These are phyloP conservation scores for Solanum lignicaule DNA, from an alignment of 257 asterid genomes.

Conservation along the genomic window DNA sequence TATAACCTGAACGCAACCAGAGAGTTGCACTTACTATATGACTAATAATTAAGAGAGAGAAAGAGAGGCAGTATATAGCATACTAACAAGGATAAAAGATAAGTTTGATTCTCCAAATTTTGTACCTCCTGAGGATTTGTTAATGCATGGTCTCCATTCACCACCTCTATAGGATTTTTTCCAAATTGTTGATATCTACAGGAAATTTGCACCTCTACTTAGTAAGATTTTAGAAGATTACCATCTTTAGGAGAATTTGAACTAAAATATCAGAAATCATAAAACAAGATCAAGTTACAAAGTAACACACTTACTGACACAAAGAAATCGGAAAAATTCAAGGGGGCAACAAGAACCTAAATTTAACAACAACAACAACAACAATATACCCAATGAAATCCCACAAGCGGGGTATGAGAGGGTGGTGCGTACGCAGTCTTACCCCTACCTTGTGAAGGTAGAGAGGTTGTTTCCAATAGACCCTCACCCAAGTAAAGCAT, in stretches of 20 bases:
- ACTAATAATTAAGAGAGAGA: neutral
- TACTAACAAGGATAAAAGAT: neutral
- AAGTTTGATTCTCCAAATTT: constrained; percentile 1
- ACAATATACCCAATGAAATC: neutral
- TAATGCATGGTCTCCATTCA: constrained; percentile 88
- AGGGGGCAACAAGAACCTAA: neutral
- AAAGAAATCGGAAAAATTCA: neutral
- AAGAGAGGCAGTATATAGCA: neutral
- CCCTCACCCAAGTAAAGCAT: neutral
- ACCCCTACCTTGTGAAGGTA: neutral
- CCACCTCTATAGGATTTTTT: constrained; percentile 77
- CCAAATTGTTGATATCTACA: constrained; percentile 89
- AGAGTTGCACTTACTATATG: neutral
- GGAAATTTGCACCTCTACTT: neutral
- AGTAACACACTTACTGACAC: neutral
- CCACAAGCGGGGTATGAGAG: neutral
- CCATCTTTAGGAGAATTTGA: neutral
- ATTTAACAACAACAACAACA: neutral
- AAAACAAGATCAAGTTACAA: neutral
- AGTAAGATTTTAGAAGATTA: constrained; percentile 8
- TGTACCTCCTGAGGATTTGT: constrained; percentile 63
- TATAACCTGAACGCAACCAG: neutral
- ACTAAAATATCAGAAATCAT: neutral
- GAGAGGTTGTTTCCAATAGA: neutral
- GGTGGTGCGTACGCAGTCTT: neutral